Evolutionary conservation across 495 filamentous ascomycete genomes (phyloP).

Genomic region (Trichoderma erinaceum): DNA sequence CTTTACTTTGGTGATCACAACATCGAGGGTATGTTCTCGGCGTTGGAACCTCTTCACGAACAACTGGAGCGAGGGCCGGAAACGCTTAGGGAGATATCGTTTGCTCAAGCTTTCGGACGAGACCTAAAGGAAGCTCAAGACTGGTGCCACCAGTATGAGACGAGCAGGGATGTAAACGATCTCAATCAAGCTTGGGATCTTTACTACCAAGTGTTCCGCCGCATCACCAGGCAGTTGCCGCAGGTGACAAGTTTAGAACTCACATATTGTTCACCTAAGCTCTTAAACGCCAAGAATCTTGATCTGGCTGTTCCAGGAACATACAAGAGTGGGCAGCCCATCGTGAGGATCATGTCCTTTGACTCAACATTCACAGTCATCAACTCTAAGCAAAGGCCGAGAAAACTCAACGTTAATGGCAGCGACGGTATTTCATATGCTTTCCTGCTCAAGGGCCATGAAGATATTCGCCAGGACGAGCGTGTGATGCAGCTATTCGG

Average conservation of each 20-base stretch:
- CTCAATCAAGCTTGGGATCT: slow-evolving; percentile 98
- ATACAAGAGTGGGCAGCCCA: slow-evolving; percentile 78
- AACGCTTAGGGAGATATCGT: slow-evolving; percentile 91
- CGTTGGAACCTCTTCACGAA: slow-evolving; percentile 83
- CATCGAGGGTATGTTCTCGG: slow-evolving; percentile 93
- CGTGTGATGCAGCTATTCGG: slow-evolving; percentile 99
- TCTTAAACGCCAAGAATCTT: slow-evolving; percentile 74
- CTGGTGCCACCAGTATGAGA: slow-evolving; percentile 87
- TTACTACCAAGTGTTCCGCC: slow-evolving; percentile 94
- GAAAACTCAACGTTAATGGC: slow-evolving; percentile 80
- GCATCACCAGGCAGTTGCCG: slow-evolving; percentile 88
- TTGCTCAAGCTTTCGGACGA: slow-evolving; percentile 94
- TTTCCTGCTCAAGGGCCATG: slow-evolving; percentile 89
- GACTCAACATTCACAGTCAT: slow-evolving; percentile 86
- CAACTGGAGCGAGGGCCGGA: slow-evolving; percentile 84
- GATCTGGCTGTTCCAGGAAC: slow-evolving; percentile 92
- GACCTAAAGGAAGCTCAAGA: slow-evolving; percentile 91
- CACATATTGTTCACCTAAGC: slow-evolving; percentile 89
- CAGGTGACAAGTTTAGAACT: slow-evolving; percentile 89
- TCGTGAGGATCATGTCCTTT: slow-evolving; percentile 83
- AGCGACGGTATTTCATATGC: slow-evolving; percentile 82
- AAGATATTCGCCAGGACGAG: slow-evolving; percentile 97
- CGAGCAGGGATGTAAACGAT: slow-evolving; percentile 81
- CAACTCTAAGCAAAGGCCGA: slow-evolving; percentile 90
- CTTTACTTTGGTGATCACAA: slow-evolving; percentile 91